Conservation (phyloP, 2,329 filamentous ascomycete genomes). For the Colletotrichum plurivorum region DNA sequence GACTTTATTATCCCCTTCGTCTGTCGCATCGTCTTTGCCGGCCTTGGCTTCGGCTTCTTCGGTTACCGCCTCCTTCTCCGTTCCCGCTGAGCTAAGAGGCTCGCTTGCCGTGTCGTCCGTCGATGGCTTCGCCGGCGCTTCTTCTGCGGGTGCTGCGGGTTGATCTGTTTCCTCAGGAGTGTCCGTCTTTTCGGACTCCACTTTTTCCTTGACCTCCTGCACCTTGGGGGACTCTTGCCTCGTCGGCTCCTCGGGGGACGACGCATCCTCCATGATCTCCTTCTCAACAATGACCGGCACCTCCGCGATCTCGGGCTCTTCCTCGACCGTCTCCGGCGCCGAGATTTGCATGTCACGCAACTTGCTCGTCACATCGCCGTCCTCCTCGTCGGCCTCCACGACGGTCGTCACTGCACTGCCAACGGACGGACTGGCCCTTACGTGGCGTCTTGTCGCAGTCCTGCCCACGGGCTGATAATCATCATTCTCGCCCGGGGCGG, state of each 20-base stretch:
- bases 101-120: slow-evolving; percentile 28
- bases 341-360: slow-evolving; percentile 64
- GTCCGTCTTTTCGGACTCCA: slow-evolving; percentile 7
- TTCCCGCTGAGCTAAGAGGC: slow-evolving; percentile 33
- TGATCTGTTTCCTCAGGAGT: slow-evolving; percentile 5
- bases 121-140: slow-evolving; percentile 4
- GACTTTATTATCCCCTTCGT: slow-evolving; percentile 27
- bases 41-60: neutral
- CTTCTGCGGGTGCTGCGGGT: neutral
- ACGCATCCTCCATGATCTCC: slow-evolving; percentile 45
- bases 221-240: slow-evolving; percentile 44
- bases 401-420: slow-evolving; percentile 86
- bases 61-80: neutral
- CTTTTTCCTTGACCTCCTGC: slow-evolving; percentile 27
- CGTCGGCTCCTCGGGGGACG: slow-evolving; percentile 40
- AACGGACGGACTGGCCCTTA: slow-evolving; percentile 83
- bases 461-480: slow-evolving; percentile 67
- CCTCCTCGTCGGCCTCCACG: slow-evolving; percentile 86
- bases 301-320: slow-evolving; percentile 57
- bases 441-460: slow-evolving; percentile 86
- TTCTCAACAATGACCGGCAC: slow-evolving; percentile 58
- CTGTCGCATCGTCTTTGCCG: slow-evolving; percentile 20
- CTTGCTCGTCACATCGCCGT: slow-evolving; percentile 62
- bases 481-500: slow-evolving; percentile 55
- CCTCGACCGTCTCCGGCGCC: slow-evolving; percentile 72